Percentiles rank a stretch among this genome's conserved stretches.
These are phyloP conservation scores for Herpotrichia juniperi DNA, from an alignment of 2,329 filamentous ascomycete species.

Conservation along the genomic window DNA sequence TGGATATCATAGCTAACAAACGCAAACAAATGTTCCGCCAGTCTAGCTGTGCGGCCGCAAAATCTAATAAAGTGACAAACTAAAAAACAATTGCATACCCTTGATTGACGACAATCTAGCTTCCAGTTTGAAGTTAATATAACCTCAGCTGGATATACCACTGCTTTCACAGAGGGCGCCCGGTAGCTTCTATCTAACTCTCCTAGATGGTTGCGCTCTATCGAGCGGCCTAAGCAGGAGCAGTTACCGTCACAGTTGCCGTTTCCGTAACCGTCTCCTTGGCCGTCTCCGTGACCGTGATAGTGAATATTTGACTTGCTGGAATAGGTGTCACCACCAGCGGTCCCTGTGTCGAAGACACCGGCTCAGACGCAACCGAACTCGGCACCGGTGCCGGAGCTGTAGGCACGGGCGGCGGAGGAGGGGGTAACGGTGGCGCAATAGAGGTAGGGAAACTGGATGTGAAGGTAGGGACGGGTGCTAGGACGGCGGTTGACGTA, in stretches of 20 bases:
- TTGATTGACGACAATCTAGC: too few species aligned
- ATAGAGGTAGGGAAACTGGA: conserved; percentile 2
- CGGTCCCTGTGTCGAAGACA: too few species aligned
- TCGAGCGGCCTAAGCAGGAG: too few species aligned
- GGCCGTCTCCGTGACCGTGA: conserved; percentile 34
- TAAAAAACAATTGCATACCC: background rate
- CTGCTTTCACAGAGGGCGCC: too few species aligned
- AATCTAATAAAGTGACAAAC: background rate
- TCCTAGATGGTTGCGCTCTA: too few species aligned
- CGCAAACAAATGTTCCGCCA: conserved; percentile 1
- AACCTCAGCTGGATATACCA: too few species aligned
- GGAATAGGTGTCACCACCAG: conserved; percentile 42
- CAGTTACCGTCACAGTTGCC: background rate
- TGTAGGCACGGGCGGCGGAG: background rate
- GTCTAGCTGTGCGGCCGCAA: conserved; percentile 7
- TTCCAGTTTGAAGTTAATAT: too few species aligned
- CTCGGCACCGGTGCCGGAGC: conserved; percentile 3
- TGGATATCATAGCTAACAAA: conserved; percentile 4
- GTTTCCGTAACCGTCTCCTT: conserved; percentile 35
- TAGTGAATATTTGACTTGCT: conserved; percentile 38
- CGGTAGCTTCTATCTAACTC: too few species aligned
- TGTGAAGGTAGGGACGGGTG: background rate
- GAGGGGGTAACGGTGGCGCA: background rate
- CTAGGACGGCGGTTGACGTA: background rate
- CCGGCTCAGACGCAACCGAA: conserved; percentile 29